A percentile compares a stretch with the other conserved stretches of the same genome.
These are phyloP conservation scores for Bertia moriformis DNA, from an alignment of 2,329 filamentous ascomycete genomes.

Conservation along the genomic window DNA sequence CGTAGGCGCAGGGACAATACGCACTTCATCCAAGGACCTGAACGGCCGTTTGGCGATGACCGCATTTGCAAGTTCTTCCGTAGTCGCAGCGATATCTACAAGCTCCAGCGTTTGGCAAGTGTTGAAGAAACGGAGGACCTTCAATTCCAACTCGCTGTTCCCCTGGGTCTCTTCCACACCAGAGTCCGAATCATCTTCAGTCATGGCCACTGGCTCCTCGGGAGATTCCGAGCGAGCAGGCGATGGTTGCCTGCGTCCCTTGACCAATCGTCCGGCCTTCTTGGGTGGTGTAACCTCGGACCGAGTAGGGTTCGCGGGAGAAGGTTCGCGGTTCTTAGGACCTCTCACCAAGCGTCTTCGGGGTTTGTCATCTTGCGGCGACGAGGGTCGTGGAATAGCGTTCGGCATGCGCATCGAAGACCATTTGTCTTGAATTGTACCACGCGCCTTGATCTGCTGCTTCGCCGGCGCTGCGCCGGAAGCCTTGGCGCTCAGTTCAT, in stretches of 20 bases:
- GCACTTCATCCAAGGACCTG: slow-evolving; percentile 32
- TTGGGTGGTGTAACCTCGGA: not conserved
- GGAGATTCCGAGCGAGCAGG: not conserved
- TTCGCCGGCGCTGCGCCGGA: slow-evolving; percentile 16
- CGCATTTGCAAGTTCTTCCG: slow-evolving; percentile 33
- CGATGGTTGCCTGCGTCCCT: not conserved
- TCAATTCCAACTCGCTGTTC: slow-evolving; percentile 22
- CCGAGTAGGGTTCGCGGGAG: not conserved
- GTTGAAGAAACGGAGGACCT: slow-evolving; percentile 49
- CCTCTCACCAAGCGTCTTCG: not conserved
- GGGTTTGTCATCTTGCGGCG: not conserved
- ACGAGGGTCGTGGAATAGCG: slow-evolving; percentile 6
- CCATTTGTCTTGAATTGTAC: slow-evolving; percentile 37
- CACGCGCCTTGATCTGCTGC: not conserved
- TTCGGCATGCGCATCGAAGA: slow-evolving; percentile 19
- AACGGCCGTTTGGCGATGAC: slow-evolving; percentile 45
- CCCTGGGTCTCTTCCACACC: slow-evolving; percentile 6
- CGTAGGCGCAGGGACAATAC: slow-evolving; percentile 24
- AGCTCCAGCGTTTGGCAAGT: slow-evolving; percentile 39
- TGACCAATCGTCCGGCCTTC: not conserved
- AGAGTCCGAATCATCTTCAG: not conserved
- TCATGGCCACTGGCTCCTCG: not conserved
- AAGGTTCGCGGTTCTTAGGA: not conserved
- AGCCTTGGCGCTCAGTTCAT: slow-evolving; percentile 9
- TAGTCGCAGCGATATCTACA: slow-evolving; percentile 41